Conservation (phyloP, 805 yeast species). For the Ogataea sp. region DNA sequence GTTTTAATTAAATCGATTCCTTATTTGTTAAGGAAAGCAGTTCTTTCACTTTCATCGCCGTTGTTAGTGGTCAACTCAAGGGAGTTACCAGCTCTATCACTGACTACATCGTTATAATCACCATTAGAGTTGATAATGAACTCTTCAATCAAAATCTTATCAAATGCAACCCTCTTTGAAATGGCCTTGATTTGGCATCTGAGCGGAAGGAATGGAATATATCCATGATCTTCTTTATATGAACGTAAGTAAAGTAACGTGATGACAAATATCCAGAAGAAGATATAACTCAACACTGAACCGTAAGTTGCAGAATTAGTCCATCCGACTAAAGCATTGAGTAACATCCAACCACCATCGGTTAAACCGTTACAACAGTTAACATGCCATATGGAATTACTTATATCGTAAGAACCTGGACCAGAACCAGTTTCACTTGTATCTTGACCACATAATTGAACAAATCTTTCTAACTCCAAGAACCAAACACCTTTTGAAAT, state of each 20-base stretch:
- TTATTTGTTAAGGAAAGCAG: background rate
- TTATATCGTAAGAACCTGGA: conserved; percentile 84
- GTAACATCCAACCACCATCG: conserved; percentile 90
- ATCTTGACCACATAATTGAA: conserved; percentile 74
- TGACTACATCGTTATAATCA: conserved; percentile 15
- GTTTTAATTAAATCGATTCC: no score
- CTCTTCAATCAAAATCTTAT: conserved; percentile 18
- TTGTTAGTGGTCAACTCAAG: background rate
- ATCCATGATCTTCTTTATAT: conserved; percentile 50
- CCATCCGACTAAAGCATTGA: conserved; percentile 90
- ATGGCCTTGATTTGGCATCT: conserved; percentile 51
- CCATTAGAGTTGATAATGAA: conserved; percentile 2
- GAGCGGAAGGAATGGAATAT: conserved; percentile 54
- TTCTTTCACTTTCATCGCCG: background rate
- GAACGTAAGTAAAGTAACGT: conserved; percentile 31
- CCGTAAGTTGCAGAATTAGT: conserved; percentile 90
- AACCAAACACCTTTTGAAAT: conserved; percentile 89
- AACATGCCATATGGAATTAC: conserved; percentile 83
- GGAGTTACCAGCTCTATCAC: conserved; percentile 9
- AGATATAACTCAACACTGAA: conserved; percentile 63
- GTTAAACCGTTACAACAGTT: conserved; percentile 89
- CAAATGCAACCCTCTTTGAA: conserved; percentile 27
- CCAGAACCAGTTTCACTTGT: conserved; percentile 87
- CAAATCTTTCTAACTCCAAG: conserved; percentile 70
- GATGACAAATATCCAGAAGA: conserved; percentile 59